Base-by-base conservation (phyloP, 495 filamentous ascomycete species). In the Penicillium pancosmium region DNA sequence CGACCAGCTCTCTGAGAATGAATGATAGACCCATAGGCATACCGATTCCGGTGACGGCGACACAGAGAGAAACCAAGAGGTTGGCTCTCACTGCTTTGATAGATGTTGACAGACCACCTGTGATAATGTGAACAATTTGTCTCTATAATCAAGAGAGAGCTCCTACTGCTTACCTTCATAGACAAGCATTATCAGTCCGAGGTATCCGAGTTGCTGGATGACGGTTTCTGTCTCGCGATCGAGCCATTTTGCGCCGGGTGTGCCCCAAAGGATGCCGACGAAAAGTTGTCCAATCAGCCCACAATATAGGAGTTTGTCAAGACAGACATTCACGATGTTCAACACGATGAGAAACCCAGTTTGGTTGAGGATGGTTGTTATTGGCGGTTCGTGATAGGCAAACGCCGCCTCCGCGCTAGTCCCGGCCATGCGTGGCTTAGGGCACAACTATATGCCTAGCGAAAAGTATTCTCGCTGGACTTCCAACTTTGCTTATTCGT, bases 231-330 rank as follows among this genome's bases (percentile, higher is more conserved):
- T 68, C 4, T 69, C 66, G 1, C 47, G 54, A 31, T 68, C 61
- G 12, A 89, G 71, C 80, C 81, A 86, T 63, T 83, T 77, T 27
- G 72, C 68, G 0, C 86, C 80, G 0, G 88, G 88, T 0, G 79
- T 78, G 25, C 90, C 88, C 79, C 84, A 93, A 31, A 86, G 77
- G 4, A 90, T 78, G 27, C 91, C 91, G 25, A 92, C 69, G 16
- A 93, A 73, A 18, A 93, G 80, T 63, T 93, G 86, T 0, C 91
- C 89, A 50, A 93, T 77, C 4, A 93, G 78, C 0, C 88, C 88
- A 61, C 90, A 92, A 67, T 85, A 89, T 0, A 92, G 56, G 0
- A 85, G 59, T 33, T 74, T 80, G 65, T 92, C 84, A 13, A 92
- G 78, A 8, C 78, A 50, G 56, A 76, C 72, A 59, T 86, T 84